Evolutionary conservation across 257 asterid species (phyloP), one percentile per base, ranked within the genome.

Genomic region (Plantago elongata): DNA sequence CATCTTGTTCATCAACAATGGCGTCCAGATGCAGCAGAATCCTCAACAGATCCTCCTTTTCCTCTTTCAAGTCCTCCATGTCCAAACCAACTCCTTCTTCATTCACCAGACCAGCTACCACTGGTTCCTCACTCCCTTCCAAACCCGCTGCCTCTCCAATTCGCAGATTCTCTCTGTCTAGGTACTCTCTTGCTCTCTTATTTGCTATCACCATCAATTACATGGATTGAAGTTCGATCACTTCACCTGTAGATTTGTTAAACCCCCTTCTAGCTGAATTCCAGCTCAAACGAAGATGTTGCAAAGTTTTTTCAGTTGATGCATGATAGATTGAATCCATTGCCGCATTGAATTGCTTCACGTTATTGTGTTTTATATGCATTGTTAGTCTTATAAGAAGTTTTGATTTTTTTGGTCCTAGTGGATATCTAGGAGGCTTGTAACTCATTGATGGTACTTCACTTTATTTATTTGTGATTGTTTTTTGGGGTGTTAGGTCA

Each of bases 21-120:
- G 94, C 96, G 37, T 81, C 88, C 7, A 82, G 64, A 66, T 88
- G 94, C 78, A 69, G 85, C 76, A 78, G 87, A 70, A 44, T 86
- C n/a, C 57, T 86, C 52, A 75, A 57, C 60, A 66, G 67, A 34
- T 11, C 58, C 4, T 64, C 81, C 13, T 42, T 68, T 59, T 64
- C 78, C 16, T 13, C 76, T 9, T 49, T 75, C 16, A 70, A 55
- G 65, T 69, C 81, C 11, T 77, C 79, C 60, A 45, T 67, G 48
- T 82, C 63, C 12, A 81, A 77, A 68, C 69, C 83, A 60, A 72
- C 57, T 68, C 51, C 72, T 51, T 69, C 64, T 60, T 51, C 72
- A n/a, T 22, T 65, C 18, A 48, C 14, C 44, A 72, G 45, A 74
- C 48, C 78, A 13, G 56, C 79, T 40, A 16, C 76, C 57, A 18